These are phyloP conservation scores for Coniosporium apollinis DNA, from an alignment of 495 filamentous ascomycete species.

Conservation along the genomic window DNA sequence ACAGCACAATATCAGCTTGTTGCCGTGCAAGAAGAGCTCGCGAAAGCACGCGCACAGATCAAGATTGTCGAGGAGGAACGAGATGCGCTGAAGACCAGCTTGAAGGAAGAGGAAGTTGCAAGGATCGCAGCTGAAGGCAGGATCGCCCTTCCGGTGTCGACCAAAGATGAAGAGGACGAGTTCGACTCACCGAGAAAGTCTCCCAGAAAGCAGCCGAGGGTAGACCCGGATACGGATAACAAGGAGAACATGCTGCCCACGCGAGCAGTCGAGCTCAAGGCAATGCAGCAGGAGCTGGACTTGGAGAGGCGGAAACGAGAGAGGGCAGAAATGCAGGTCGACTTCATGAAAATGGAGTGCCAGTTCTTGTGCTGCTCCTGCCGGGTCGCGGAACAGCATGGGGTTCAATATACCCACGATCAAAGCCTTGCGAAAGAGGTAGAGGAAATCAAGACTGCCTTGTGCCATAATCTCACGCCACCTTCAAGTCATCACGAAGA, in stretches of 20 bases:
- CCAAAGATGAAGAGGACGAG: conserved; percentile 24
- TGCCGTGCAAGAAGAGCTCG: conserved; percentile 57
- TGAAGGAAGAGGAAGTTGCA: conserved; percentile 41
- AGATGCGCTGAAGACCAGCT: conserved; percentile 45
- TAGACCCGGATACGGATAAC: conserved; percentile 15
- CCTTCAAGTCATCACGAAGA: background rate
- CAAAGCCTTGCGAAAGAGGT: conserved; percentile 14
- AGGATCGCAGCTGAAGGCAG: conserved; percentile 47
- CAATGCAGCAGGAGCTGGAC: conserved; percentile 42
- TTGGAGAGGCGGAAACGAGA: conserved; percentile 48
- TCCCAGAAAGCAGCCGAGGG: conserved; percentile 13
- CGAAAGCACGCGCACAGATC: conserved; percentile 43
- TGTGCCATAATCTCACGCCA: conserved; percentile 10
- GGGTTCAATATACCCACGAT: conserved; percentile 35
- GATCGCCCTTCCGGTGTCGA: conserved; percentile 35
- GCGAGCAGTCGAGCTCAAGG: conserved; percentile 28
- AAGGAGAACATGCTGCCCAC: conserved; percentile 23
- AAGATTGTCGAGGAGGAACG: conserved; percentile 52
- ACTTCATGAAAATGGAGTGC: conserved; percentile 76
- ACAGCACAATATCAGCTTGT: conserved; percentile 55
- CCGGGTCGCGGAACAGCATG: conserved; percentile 34
- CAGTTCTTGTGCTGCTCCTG: conserved; percentile 55
- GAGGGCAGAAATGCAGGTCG: conserved; percentile 51
- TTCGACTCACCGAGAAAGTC: conserved; percentile 20
- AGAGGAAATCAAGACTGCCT: conserved; percentile 15